Percentiles rank a stretch among this genome's conserved stretches.
phyloP scores from a whole-genome alignment of 208 protist genomes.

The Trypanosoma platydactyli region DNA sequence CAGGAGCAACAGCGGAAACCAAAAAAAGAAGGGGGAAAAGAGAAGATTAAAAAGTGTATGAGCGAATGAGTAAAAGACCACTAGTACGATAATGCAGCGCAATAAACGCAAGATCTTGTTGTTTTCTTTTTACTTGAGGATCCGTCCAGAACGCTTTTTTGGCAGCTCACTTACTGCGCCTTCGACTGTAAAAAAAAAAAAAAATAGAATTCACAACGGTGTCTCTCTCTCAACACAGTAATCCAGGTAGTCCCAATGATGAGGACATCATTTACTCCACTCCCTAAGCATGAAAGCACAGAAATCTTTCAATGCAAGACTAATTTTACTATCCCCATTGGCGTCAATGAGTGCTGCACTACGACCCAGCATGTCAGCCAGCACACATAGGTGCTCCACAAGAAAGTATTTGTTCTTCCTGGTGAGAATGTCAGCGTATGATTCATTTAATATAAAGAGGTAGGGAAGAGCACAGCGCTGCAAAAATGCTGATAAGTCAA shows the following conservation, averaged over 20 bases:
- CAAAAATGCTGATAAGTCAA: background rate
- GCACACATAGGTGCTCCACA: background rate
- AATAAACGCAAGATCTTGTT: no score
- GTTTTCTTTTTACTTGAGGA: no score
- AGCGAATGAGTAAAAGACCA: no score
- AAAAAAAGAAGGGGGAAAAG: no score
- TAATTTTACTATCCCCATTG: background rate
- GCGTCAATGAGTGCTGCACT: background rate
- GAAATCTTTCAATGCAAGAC: background rate
- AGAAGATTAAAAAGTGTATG: no score
- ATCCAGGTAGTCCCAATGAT: background rate
- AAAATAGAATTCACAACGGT: no score
- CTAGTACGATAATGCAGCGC: no score
- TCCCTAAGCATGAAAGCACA: background rate
- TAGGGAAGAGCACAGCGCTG: background rate
- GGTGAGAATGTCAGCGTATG: background rate
- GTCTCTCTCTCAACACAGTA: background rate
- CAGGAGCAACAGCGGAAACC: background rate
- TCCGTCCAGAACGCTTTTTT: constrained; percentile 20
- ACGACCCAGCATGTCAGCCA: background rate
- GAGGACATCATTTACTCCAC: constrained; percentile 14
- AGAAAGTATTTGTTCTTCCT: constrained; percentile 1
- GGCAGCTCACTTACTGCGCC: no score
- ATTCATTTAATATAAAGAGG: background rate
- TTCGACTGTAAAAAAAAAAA: no score